Evolutionary conservation across 805 yeast species (phyloP), one percentile per base, ranked within the genome.

Genomic region (Candida nanaspora): DNA sequence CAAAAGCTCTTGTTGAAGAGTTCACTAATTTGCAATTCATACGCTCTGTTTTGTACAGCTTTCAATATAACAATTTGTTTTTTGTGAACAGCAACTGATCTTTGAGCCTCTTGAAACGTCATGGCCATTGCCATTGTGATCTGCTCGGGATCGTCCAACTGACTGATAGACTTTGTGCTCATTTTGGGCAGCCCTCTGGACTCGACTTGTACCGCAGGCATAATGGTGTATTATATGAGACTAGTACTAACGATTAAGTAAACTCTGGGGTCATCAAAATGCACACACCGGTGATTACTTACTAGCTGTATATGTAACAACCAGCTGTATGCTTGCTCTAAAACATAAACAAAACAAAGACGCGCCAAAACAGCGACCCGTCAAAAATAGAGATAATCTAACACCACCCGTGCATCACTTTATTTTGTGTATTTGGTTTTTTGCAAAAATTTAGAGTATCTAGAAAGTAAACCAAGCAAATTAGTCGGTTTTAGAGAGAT

Each of bases 51-150:
- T 42, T 81, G 83, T 14, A 86, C 63, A 35, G 73, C 70, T 52
- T 72, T 74, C 53, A 88, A 55, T 6, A 83, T 70, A 9, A 78
- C 74, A 6, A 81, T 76, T 43, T 85, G 80, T 53, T 84, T 83
- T 36, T 85, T 68, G 58, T 88, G 96, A 2, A 89, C 82, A 0
- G 89, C 81, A 26, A 80, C 69, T 2, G 86, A 70, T 19, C 62
- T 47, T 53, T 88, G 97, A 0, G 93, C 85, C 42, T 82, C 91
- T 53, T 84, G 91, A 53, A 88, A 88, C 3, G 80, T 78, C 42
- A 73, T 78, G 1, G 84, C 78, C 50, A 82, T 64, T 3, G 83
- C 76, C 10, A 45, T 41, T 29, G 65, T 63, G 22, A 76, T 59
- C 42, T 66, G 70, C 23, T 61, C 65, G 0, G 57, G 59, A 19